Percentiles rank a stretch among this genome's conserved stretches.
phyloP scores from a whole-genome alignment of 1,139 yeast genomes.

The Wickerhamomyces sp. region DNA sequence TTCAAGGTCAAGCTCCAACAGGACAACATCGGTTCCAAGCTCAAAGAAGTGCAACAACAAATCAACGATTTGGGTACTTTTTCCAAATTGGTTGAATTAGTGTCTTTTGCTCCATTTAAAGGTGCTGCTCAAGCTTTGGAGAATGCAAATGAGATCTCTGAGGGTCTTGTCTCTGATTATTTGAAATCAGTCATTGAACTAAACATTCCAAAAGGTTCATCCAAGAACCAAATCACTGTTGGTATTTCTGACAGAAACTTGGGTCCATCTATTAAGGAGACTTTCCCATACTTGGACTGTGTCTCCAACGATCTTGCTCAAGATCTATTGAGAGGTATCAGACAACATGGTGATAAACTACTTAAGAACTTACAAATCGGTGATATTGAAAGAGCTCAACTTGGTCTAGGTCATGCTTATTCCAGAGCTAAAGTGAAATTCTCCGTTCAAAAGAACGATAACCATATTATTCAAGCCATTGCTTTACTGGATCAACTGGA shows the following conservation, averaged over 20 bases:
- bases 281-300: conserved; percentile 84
- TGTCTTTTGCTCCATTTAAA: conserved; percentile 96
- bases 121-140: conserved; percentile 99
- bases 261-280: conserved; percentile 95
- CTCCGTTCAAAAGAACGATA: conserved; percentile 96
- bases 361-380: conserved; percentile 91
- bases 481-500: conserved; percentile 95
- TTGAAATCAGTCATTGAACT: conserved; percentile 84
- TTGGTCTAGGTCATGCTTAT: conserved; percentile 98
- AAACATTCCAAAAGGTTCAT: conserved; percentile 82
- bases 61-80: conserved; percentile 82
- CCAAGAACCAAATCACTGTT: conserved; percentile 62
- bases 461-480: conserved; percentile 97
- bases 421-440: conserved; percentile 98
- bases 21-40: conserved; percentile 87
- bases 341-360: conserved; percentile 84
- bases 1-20: conserved; percentile 93
- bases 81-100: conserved; percentile 89
- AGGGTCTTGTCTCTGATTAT: conserved; percentile 92
- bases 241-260: conserved; percentile 94
- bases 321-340: conserved; percentile 91
- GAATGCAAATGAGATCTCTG: conserved; percentile 96
- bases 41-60: conserved; percentile 92
- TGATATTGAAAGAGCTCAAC: conserved; percentile 95
- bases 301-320: conserved; percentile 88